phyloP scores from a whole-genome alignment of 2,329 filamentous ascomycete species.

The Epichloe aotearoae region DNA sequence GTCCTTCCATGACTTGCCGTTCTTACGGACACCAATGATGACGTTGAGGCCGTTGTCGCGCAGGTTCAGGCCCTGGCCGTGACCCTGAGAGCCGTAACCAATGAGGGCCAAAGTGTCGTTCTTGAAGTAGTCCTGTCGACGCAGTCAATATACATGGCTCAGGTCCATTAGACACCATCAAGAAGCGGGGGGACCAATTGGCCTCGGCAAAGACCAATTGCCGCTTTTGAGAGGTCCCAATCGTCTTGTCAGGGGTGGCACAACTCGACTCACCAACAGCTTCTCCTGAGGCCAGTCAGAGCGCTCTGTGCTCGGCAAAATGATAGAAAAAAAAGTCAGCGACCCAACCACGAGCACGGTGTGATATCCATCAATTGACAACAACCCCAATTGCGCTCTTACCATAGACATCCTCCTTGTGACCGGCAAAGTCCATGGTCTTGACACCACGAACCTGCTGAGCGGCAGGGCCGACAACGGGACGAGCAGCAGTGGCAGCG shows the following conservation, averaged over 20 bases:
- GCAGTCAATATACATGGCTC: background rate
- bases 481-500: constrained; percentile 32
- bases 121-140: constrained; percentile 88
- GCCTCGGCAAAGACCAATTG: background rate
- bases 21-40: constrained; percentile 96
- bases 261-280: constrained; percentile 61
- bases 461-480: constrained; percentile 36
- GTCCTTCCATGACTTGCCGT: constrained; percentile 97
- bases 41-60: constrained; percentile 99
- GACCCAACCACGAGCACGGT: constrained; percentile 3
- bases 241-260: background rate
- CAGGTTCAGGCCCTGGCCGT: constrained; percentile 98
- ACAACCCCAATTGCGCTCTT: constrained; percentile 17
- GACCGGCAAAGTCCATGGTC: constrained; percentile 97
- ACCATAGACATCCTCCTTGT: constrained; percentile 92
- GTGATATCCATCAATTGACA: background rate
- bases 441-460: constrained; percentile 84
- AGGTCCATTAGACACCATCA: too few relatives aligned
- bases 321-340: constrained; percentile 3
- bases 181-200: background rate
- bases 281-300: constrained; percentile 98
- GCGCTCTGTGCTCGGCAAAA: constrained; percentile 53
- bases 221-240: background rate
- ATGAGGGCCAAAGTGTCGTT: constrained; percentile 98
- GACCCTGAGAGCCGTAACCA: constrained; percentile 94